phyloP scores from a whole-genome alignment of 345 rosid genomes.

The Euphorbia peplus region DNA sequence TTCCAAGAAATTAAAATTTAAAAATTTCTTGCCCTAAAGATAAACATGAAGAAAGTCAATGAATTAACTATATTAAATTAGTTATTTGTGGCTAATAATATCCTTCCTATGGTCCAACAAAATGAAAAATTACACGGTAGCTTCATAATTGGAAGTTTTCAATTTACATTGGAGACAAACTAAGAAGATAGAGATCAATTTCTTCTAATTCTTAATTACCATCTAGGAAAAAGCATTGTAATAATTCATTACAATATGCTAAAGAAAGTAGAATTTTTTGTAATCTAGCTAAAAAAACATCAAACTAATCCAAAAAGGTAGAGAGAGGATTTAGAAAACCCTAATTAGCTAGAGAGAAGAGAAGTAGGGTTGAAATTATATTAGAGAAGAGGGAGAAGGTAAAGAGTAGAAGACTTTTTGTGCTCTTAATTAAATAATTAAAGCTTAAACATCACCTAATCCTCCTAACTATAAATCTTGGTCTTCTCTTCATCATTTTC shows the following conservation, averaged over 20 bases:
- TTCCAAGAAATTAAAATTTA: slow-evolving; percentile 17
- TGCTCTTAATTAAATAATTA: slow-evolving; percentile 19
- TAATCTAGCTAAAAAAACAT: slow-evolving; percentile 26
- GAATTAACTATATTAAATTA: not conserved
- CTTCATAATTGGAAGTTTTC: slow-evolving; percentile 19
- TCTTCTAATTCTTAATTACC: slow-evolving; percentile 24
- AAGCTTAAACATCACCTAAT: slow-evolving; percentile 26
- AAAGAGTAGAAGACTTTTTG: slow-evolving; percentile 37
- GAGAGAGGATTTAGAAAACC: slow-evolving; percentile 39
- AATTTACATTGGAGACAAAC: slow-evolving; percentile 24
- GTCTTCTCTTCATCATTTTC: slow-evolving; percentile 23
- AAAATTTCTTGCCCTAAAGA: not conserved
- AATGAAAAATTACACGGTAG: not conserved
- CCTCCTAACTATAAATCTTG: slow-evolving; percentile 44
- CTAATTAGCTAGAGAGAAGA: slow-evolving; percentile 42
- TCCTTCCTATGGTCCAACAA: not conserved
- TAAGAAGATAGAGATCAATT: slow-evolving; percentile 22
- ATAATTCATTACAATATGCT: slow-evolving; percentile 23
- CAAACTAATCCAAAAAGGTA: slow-evolving; percentile 74
- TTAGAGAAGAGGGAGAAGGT: slow-evolving; percentile 23
- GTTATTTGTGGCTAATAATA: not conserved
- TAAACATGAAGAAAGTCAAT: slow-evolving; percentile 16
- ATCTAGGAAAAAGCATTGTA: slow-evolving; percentile 33
- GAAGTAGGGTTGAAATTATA: slow-evolving; percentile 33
- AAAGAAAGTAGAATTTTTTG: slow-evolving; percentile 31